Evolutionary conservation across 192 early-diverging fungal genomes (phyloP), one percentile per base, ranked within the genome.

Genomic region (Backusella tuberculispora): DNA sequence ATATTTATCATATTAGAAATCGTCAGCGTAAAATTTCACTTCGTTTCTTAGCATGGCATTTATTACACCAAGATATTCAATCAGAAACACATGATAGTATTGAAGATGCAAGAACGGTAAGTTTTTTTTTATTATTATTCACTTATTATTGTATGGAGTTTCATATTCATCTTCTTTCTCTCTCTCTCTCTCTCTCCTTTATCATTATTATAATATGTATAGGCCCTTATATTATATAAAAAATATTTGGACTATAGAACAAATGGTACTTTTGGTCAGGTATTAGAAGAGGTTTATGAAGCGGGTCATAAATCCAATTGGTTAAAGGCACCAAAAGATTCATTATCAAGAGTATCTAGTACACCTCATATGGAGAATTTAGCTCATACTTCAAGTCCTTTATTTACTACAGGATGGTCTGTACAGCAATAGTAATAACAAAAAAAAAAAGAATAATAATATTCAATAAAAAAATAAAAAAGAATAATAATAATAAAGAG

Each of bases 71-170:
- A 53, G 90, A 95, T 42, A 97, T 99, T 75, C 98, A 99, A 77
- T 87, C 85, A 6, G 90, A 92, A 1, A 91, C 92, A 12, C 98
- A 99, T 82, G 95, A 96, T 75, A 95, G 94, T 78, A 92, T 98
- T 9, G 96, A 97, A 76, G 98, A 99, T 82, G 94, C 98, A 0
- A 83, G 88, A 53, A 93, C 95, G 26, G 92, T 92, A 86, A 74
- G 78, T n/a, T n/a, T 64, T 29, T 40, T 2, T 66, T 15, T 38
- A 3, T 46, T 15, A 37, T 48, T 38, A 41, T 42, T 60, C 12
- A 19, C 14, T 2, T 21, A 19, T 24, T 21, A 19, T 24, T 21
- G 21, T 12, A 8, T 41, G 40, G 37, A 42, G 15, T 34, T 34
- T 34, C 1, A 34, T 34, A 34, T 34, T 34, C 29, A 34, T 2